Evolutionary conservation across 2,329 filamentous ascomycete genomes (phyloP), one percentile per base, ranked within the genome.

Genomic region (Macrophomina pseudophaseolina): DNA sequence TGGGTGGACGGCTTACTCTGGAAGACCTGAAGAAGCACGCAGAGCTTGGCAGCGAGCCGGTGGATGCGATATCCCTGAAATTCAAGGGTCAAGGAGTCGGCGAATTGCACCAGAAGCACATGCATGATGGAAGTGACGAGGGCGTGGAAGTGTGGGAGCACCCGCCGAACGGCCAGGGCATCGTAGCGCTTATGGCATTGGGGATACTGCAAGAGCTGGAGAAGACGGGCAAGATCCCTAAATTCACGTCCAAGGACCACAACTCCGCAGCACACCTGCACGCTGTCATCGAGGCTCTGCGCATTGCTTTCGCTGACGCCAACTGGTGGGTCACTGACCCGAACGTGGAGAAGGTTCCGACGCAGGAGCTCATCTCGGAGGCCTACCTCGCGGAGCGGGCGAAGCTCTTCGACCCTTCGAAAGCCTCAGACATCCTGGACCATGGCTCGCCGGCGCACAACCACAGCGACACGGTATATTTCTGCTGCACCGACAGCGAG

Each of bases 161-260:
- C 75, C 94, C 94, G 42, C 95, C 95, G 8, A 98, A 98, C 73
- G 94, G 95, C 0, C 95, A 98, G 79, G 95, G 95, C 1, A 94
- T 98, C 70, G 92, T 98, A 2, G 95, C 95, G 0, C 82, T 98
- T 38, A 97, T 98, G 90, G 92, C 95, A 0, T 83, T 99, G 0
- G 95, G 95, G 1, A 97, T 98, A 70, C 83, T 99, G 58, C 90
- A 97, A 76, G 89, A 94, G 75, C 85, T 98, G 1, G 92, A 97
- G 78, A 87, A 88, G 67, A 82, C 85, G 16, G 90, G 90, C 46
- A 88, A 88, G 72, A 93, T 98, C 67, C 88, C 90, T 0, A 85
- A 83, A 0, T 97, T 95, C 78, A 80, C 78, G 0, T 79, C 86
- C 1, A 80, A 84, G 2, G 90, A 97, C 72, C 93, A 97, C 82